These are phyloP conservation scores for Sanghuangporus baumii DNA, from an alignment of 1,284 basidiomycete species.

Conservation along the genomic window DNA sequence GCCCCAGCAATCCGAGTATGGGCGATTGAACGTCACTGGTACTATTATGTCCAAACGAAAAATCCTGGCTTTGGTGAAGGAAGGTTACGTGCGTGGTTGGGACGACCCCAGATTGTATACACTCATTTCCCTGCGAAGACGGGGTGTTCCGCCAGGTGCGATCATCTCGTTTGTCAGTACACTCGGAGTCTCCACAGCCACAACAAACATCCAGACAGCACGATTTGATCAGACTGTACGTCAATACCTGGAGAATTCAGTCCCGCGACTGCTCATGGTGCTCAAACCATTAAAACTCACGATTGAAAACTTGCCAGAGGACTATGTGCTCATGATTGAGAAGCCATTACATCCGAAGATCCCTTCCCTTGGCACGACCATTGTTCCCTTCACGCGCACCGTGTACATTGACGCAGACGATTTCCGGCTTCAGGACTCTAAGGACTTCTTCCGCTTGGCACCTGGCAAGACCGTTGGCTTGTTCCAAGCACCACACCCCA, in stretches of 20 bases:
- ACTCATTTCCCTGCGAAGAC: slow-evolving; percentile 88
- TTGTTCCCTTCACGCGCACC: slow-evolving; percentile 83
- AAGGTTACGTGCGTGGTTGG: slow-evolving; percentile 87
- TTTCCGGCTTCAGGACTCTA: slow-evolving; percentile 87
- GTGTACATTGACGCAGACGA: slow-evolving; percentile 95
- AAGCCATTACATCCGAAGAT: slow-evolving; percentile 96
- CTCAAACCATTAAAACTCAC: slow-evolving; percentile 87
- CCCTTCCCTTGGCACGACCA: slow-evolving; percentile 79
- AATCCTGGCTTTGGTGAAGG: slow-evolving; percentile 84
- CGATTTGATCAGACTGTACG: slow-evolving; percentile 91
- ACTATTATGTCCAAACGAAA: slow-evolving; percentile 98
- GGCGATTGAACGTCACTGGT: slow-evolving; percentile 89
- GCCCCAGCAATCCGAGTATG: slow-evolving; percentile 97
- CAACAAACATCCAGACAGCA: slow-evolving; percentile 80
- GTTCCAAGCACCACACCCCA: slow-evolving; percentile 91
- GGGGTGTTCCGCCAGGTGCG: slow-evolving; percentile 94
- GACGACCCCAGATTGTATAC: slow-evolving; percentile 99
- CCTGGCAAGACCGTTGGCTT: slow-evolving; percentile 97
- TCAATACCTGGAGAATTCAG: slow-evolving; percentile 85
- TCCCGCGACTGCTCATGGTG: slow-evolving; percentile 91
- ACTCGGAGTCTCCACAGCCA: slow-evolving; percentile 87
- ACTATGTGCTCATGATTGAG: slow-evolving; percentile 79
- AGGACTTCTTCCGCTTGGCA: slow-evolving; percentile 96
- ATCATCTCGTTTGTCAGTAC: slow-evolving; percentile 90
- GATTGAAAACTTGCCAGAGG: slow-evolving; percentile 87